A percentile compares a stretch with the other conserved stretches of the same genome.
phyloP scores from a whole-genome alignment of 768 basidiomycete species.

The Naganishia vaughanmartiniae region DNA sequence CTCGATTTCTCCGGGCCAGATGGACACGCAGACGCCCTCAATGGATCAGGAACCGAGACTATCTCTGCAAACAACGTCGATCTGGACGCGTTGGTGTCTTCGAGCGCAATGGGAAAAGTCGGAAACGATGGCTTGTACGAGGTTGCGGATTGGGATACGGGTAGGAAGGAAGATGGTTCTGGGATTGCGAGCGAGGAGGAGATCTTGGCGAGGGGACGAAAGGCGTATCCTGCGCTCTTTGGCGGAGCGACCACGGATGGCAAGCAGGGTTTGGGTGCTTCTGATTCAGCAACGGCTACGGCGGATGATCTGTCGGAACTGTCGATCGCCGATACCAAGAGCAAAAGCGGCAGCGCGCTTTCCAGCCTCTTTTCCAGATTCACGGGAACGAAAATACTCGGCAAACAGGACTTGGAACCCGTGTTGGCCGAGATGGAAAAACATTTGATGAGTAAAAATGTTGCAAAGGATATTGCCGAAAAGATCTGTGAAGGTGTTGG shows the following conservation, averaged over 20 bases:
- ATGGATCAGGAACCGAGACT: constrained; percentile 63
- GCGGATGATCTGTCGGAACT: not conserved
- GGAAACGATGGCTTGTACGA: constrained; percentile 69
- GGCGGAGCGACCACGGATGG: not conserved
- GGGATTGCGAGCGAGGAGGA: constrained; percentile 49
- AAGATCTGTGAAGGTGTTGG: constrained; percentile 95
- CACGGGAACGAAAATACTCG: constrained; percentile 76
- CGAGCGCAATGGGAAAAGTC: constrained; percentile 66
- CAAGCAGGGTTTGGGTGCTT: not conserved
- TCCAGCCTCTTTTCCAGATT: constrained; percentile 70
- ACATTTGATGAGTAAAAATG: constrained; percentile 97
- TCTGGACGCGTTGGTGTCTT: constrained; percentile 48
- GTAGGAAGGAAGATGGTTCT: constrained; percentile 47
- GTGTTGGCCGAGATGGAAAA: constrained; percentile 93
- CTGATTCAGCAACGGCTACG: too few relatives aligned
- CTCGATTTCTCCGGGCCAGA: constrained; percentile 66
- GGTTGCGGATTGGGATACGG: constrained; percentile 81
- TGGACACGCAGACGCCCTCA: constrained; percentile 50
- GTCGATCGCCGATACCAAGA: not conserved
- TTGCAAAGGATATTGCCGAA: constrained; percentile 90
- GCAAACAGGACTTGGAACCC: constrained; percentile 77
- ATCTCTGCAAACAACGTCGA: constrained; percentile 35
- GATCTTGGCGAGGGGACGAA: constrained; percentile 43
- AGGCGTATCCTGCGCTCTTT: constrained; percentile 17
- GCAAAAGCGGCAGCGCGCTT: constrained; percentile 10